These are phyloP conservation scores for Pythium rhizo-oryzae DNA, from an alignment of 352 stramenopile species.

Conservation along the genomic window DNA sequence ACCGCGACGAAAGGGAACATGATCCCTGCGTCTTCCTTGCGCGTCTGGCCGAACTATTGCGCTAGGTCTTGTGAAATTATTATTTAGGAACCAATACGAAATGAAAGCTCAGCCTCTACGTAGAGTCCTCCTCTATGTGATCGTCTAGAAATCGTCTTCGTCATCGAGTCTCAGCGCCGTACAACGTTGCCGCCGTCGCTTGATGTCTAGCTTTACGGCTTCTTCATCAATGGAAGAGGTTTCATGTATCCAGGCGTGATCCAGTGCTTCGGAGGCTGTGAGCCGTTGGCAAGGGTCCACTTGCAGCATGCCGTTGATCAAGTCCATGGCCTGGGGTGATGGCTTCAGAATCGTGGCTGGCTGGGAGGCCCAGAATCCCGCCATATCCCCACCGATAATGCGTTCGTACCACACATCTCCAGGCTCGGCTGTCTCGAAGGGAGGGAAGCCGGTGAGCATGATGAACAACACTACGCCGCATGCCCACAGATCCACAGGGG, in stretches of 20 bases:
- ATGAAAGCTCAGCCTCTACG: neutral
- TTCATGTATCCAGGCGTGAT: conserved; percentile 58
- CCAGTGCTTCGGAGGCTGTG: conserved; percentile 44
- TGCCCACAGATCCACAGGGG: conserved; percentile 87
- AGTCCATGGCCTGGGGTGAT: conserved; percentile 50
- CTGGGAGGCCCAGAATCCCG: conserved; percentile 57
- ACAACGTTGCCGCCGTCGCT: conserved; percentile 37
- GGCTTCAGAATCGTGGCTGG: conserved; percentile 40
- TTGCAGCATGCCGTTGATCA: conserved; percentile 65
- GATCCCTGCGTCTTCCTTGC: no score
- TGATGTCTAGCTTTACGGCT: conserved; percentile 40
- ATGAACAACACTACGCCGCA: conserved; percentile 91
- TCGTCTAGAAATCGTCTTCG: conserved; percentile 5
- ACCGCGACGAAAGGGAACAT: neutral
- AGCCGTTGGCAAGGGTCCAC: conserved; percentile 56
- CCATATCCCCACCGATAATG: conserved; percentile 44
- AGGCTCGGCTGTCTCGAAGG: conserved; percentile 68
- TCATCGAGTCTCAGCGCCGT: neutral
- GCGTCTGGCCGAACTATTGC: neutral
- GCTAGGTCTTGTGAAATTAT: conserved; percentile 9
- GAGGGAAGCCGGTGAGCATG: conserved; percentile 87
- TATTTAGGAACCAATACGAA: conserved; percentile 6
- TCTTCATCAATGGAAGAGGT: conserved; percentile 37
- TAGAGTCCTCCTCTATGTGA: neutral
- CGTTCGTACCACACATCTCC: conserved; percentile 76